Percentiles rank a stretch among this genome's conserved stretches.
Conservation (phyloP, 2,329 filamentous ascomycete genomes). For the Verticillium nonalfalfae region DNA sequence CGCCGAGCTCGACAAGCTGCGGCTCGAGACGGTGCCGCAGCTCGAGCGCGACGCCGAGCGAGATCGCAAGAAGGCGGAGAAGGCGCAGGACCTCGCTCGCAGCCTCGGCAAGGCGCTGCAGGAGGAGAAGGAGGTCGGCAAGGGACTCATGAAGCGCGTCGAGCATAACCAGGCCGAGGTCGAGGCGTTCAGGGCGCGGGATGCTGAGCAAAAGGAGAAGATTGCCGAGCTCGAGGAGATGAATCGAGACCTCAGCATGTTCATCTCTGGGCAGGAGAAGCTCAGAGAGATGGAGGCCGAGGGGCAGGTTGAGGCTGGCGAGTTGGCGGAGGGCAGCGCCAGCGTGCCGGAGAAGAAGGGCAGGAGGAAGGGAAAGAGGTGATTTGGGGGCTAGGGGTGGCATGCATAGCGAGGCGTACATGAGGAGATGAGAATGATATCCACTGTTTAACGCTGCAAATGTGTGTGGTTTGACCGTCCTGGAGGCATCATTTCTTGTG, state of each 20-base stretch:
- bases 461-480: too few species aligned
- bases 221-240: conserved; percentile 74
- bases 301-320: conserved; percentile 56
- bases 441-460: background rate
- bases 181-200: conserved; percentile 47
- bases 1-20: conserved; percentile 44
- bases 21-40: conserved; percentile 50
- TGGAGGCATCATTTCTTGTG: too few species aligned
- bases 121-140: conserved; percentile 81
- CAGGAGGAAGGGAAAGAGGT: conserved; percentile 45
- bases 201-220: conserved; percentile 51
- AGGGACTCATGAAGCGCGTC: conserved; percentile 77
- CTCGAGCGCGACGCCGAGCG: conserved; percentile 70
- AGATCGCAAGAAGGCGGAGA: conserved; percentile 60
- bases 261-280: conserved; percentile 78
- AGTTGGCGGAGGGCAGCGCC: conserved; percentile 67
- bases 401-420: background rate
- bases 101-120: conserved; percentile 68
- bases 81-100: conserved; percentile 70
- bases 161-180: conserved; percentile 63
- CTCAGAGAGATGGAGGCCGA: conserved; percentile 63
- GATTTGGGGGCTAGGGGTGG: conserved; percentile 4
- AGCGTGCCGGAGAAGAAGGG: conserved; percentile 56
- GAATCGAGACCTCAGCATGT: conserved; percentile 82
- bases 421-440: background rate